Conservation (phyloP, 176 grass and related monocot species). For the Oryza nivara region DNA sequence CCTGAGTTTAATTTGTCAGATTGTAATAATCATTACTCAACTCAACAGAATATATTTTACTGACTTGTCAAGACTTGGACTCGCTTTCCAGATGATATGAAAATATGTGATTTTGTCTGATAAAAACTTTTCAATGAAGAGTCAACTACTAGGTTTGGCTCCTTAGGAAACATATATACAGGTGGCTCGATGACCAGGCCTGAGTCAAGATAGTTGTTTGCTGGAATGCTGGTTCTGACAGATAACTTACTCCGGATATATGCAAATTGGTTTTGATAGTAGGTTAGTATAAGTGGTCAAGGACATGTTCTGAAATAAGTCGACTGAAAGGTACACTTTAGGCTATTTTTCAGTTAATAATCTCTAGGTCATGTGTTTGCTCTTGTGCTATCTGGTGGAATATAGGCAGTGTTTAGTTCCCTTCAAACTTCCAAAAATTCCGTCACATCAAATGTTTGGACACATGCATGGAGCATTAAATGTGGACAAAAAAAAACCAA, state of each 20-base stretch:
- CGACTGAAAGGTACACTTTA: not conserved
- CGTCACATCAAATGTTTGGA: no score
- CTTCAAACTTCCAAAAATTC: no score
- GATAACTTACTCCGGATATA: not conserved
- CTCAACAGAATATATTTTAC: not conserved
- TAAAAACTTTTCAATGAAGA: conserved; percentile 1
- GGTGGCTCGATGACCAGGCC: not conserved
- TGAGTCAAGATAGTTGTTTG: not conserved
- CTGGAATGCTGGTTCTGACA: not conserved
- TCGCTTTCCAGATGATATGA: conserved; percentile 21
- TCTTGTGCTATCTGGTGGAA: not conserved
- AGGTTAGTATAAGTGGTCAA: not conserved
- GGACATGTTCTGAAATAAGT: not conserved
- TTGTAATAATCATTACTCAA: not conserved
- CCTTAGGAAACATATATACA: not conserved
- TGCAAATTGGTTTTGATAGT: conserved; percentile 3
- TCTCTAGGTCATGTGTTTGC: not conserved
- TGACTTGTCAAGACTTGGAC: not conserved
- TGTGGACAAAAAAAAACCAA: no score
- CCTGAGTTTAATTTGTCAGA: not conserved
- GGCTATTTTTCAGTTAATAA: not conserved
- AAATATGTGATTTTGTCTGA: conserved; percentile 18
- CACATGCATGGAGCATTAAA: no score
- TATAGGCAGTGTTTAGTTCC: not conserved
- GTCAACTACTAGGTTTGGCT: not conserved